Base-by-base conservation (phyloP, 495 filamentous ascomycete species). In the Penicillium silybi region DNA sequence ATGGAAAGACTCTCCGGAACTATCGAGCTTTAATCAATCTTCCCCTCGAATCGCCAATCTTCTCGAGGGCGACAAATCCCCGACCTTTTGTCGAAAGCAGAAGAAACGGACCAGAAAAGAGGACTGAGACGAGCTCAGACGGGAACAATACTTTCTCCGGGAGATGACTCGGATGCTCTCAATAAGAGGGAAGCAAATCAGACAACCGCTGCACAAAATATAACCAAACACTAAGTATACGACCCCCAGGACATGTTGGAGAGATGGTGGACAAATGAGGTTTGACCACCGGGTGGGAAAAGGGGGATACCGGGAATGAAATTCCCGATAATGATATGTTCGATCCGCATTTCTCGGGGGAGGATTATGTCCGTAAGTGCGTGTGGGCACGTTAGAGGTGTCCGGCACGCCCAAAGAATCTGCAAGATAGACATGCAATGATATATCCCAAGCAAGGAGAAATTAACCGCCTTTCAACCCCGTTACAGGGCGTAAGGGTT, bases 401-500 rank as follows among this genome's bases (percentile, higher is more conserved):
- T 41, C 51, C 25, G 26, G 16, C 43, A 54, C 46, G 47, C 50
- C 52, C 56, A 45, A 60, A 58, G 47, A 56, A 58, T 56, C 48
- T 63, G 62, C 53, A 63, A n/a, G 45, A 54, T 66, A 58, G 47
- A 32, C 63, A 66, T 61, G 63, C 57, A 57, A 61, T 48, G 59
- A 65, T 62, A 65, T 65, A 48, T 58, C 44, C 59, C 56, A 52
- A 55, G 42, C 49, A 62, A 60, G 52, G 43, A 58, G 53, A 54
- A 47, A 49, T 39, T 41, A 29, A 41, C 38, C 49, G 50, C 18
- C 35, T 40, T 37, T 44, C 22, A 13, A 42, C 29, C 44, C 53
- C 55, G 60, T 54, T 69, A 98, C 52, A 98, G 80, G 57, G 93
- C 93, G 66, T 89, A 98, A 27, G 93, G 93, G 77, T 98, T 98